Conservation (phyloP, 768 basidiomycete species). For the Serendipita sp. region DNA sequence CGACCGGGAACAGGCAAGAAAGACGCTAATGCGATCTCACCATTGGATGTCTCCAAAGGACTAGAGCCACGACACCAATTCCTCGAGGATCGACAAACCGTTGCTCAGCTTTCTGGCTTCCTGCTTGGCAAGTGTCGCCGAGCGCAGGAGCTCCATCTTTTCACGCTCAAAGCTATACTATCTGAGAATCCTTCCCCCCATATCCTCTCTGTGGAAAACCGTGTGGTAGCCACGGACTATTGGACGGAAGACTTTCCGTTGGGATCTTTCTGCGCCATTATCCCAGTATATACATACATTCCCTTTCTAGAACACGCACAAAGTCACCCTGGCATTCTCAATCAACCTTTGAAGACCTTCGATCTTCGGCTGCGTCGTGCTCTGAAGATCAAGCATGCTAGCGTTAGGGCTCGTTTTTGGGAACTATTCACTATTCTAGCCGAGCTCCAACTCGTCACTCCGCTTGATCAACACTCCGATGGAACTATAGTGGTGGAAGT, state of each 20-base stretch:
- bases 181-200: slow-evolving; percentile 22
- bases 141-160: slow-evolving; percentile 47
- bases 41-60: not conserved
- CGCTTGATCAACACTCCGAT: slow-evolving; percentile 25
- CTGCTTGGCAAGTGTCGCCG: slow-evolving; percentile 51
- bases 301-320: slow-evolving; percentile 43
- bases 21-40: not conserved
- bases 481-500: slow-evolving; percentile 26
- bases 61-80: slow-evolving; percentile 31
- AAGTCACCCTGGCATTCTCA: slow-evolving; percentile 30
- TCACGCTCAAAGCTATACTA: slow-evolving; percentile 35
- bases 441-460: slow-evolving; percentile 41
- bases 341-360: slow-evolving; percentile 37
- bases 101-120: slow-evolving; percentile 64
- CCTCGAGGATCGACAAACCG: slow-evolving; percentile 50
- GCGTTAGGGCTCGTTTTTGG: slow-evolving; percentile 42
- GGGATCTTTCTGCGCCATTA: slow-evolving; percentile 44
- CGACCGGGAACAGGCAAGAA: not conserved
- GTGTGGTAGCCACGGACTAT: slow-evolving; percentile 44
- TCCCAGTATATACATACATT: slow-evolving; percentile 40
- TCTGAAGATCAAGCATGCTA: slow-evolving; percentile 43
- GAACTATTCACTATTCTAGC: slow-evolving; percentile 47
- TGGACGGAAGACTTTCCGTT: slow-evolving; percentile 52
- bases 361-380: slow-evolving; percentile 33
- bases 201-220: slow-evolving; percentile 36